Conservation (phyloP, 2,329 filamentous ascomycete genomes). For the Cladosporium phlei region DNA sequence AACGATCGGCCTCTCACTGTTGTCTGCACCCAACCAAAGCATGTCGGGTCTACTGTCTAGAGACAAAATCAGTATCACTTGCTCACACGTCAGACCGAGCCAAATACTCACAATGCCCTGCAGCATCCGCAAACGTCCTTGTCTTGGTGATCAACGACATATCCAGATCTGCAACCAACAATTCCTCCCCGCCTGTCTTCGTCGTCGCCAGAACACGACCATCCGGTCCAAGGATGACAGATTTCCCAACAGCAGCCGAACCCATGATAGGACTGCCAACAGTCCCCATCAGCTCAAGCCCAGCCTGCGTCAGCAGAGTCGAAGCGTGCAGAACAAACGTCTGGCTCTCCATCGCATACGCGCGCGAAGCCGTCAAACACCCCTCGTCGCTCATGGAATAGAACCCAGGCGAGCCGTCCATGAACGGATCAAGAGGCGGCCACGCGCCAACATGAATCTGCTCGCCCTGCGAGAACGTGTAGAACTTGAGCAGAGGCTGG, state of each 20-base stretch:
- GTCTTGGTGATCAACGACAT: conserved; percentile 34
- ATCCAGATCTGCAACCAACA: conserved; percentile 48
- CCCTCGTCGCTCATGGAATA: conserved; percentile 36
- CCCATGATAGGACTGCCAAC: conserved; percentile 39
- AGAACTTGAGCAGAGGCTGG: conserved; percentile 49
- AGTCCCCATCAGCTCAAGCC: conserved; percentile 42
- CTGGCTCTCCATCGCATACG: conserved; percentile 54
- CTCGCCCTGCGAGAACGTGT: conserved; percentile 36
- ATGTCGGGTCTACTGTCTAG: conserved; percentile 46
- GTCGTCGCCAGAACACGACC: conserved; percentile 43
- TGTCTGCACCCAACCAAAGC: conserved; percentile 46
- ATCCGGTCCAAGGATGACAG: conserved; percentile 51
- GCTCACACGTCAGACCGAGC: background rate
- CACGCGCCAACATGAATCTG: conserved; percentile 37
- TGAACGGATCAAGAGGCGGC: conserved; percentile 35
- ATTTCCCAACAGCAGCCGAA: conserved; percentile 42
- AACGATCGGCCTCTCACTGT: background rate
- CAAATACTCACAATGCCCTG: conserved; percentile 40
- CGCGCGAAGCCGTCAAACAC: conserved; percentile 38
- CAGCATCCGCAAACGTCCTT: conserved; percentile 43
- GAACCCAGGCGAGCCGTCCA: conserved; percentile 28
- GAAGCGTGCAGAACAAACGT: conserved; percentile 54
- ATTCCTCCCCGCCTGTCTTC: conserved; percentile 45
- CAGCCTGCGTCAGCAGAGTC: conserved; percentile 43
- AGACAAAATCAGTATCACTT: background rate